Conservation (phyloP, 1,284 basidiomycete species). For the Bondarzewia mesenterica region DNA sequence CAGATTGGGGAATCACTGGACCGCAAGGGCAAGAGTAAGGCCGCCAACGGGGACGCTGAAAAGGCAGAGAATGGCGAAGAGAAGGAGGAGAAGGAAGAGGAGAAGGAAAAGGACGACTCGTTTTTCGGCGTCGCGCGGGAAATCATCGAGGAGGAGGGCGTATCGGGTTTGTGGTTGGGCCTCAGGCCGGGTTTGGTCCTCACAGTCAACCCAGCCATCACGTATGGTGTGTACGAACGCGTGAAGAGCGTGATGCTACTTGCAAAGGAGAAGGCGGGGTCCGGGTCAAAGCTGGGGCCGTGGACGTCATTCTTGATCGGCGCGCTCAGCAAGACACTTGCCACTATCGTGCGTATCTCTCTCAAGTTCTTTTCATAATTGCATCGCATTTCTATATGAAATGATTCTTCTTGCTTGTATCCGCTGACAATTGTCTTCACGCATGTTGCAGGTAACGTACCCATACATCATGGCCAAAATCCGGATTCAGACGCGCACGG, state of each 20-base stretch:
- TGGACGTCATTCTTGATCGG: conserved; percentile 82
- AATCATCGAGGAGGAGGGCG: conserved; percentile 89
- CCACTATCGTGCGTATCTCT: conserved; percentile 77
- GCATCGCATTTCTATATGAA: too few relatives aligned
- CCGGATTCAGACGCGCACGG: conserved; percentile 81
- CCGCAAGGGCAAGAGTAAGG: conserved; percentile 15
- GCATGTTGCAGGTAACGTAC: conserved; percentile 64
- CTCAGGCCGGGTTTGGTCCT: conserved; percentile 89
- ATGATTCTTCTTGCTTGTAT: too few relatives aligned
- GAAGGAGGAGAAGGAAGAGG: conserved; percentile 1
- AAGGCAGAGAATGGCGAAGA: not conserved
- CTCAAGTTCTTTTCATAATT: not conserved
- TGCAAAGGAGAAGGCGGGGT: conserved; percentile 41
- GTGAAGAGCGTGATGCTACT: conserved; percentile 68
- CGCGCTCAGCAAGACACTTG: conserved; percentile 92
- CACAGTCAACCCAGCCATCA: conserved; percentile 96
- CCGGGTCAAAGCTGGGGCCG: conserved; percentile 60
- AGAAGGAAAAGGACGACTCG: conserved; percentile 44
- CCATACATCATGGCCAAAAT: conserved; percentile 98
- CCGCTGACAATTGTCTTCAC: too few relatives aligned
- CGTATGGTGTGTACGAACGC: conserved; percentile 93
- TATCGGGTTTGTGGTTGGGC: conserved; percentile 91
- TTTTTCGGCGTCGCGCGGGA: conserved; percentile 78
- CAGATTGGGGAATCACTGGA: conserved; percentile 59
- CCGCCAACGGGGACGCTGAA: not conserved